Conservation (phyloP, 192 early-diverging fungal genomes). For the Coemansia sp. region DNA sequence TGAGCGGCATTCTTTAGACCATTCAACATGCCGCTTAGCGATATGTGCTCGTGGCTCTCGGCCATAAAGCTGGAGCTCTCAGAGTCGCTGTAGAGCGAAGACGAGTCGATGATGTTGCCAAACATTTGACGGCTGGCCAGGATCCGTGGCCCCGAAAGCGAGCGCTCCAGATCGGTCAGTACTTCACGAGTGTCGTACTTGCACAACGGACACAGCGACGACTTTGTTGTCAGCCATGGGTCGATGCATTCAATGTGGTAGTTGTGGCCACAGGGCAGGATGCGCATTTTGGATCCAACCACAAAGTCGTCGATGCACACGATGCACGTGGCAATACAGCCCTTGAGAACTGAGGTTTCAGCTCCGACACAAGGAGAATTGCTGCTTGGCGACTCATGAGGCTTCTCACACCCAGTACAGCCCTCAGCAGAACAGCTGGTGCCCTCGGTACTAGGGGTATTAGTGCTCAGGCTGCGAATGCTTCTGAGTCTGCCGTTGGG, state of each 20-base stretch:
- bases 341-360: constrained; percentile 15
- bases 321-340: constrained; percentile 54
- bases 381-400: not conserved
- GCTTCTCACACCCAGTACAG: not conserved
- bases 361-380: not conserved
- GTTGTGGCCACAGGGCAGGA: constrained; percentile 58
- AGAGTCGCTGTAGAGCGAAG: constrained; percentile 16
- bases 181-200: constrained; percentile 54
- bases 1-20: not conserved
- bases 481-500: constrained; percentile 20
- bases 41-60: constrained; percentile 32
- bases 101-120: constrained; percentile 19
- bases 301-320: constrained; percentile 59
- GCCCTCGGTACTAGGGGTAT: not conserved
- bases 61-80: constrained; percentile 48
- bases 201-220: constrained; percentile 58
- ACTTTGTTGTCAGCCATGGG: constrained; percentile 57
- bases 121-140: constrained; percentile 11
- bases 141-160: constrained; percentile 33
- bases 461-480: not conserved
- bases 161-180: constrained; percentile 49
- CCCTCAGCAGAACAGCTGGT: not conserved
- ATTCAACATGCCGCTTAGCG: constrained; percentile 12
- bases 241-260: constrained; percentile 62
- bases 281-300: constrained; percentile 50